Evolutionary conservation across 2,329 filamentous ascomycete species (phyloP), one percentile per base, ranked within the genome.

Genomic region (Sclerotinia minor): DNA sequence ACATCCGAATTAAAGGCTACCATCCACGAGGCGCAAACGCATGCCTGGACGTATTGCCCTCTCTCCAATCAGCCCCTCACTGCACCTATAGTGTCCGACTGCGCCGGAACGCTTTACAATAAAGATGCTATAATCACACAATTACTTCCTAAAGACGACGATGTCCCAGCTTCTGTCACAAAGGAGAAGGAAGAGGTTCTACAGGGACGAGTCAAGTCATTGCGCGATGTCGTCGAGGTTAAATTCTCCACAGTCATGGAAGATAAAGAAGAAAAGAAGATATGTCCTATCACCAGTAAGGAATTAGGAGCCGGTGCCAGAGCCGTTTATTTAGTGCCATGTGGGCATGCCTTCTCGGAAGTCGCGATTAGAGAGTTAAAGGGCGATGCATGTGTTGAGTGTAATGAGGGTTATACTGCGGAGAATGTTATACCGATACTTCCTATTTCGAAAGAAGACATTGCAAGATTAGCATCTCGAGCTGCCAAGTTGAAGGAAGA

Each of bases 341-440:
- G 95, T 75, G 96, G 95, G 0, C 96, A 99, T 81, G 94, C 92
- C 0, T 98, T 98, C 79, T 89, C 92, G 0, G 93, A 96, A 70
- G 87, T 88, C 65, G 92, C 93, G 9, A 89, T 98, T 72, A 91
- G 89, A 72, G 91, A 95, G 79, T 87, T 96, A n/a, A 83, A 83
- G 32, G 89, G 91, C 71, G 81, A 83, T 38, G 75, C 77, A 0
- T 90, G 87, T 68, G 85, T 87, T 0, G 85, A 94, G 80, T 99
- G 95, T 79, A 92, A 90, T 72, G 87, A 89, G 67, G 75, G 83
- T 0, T 97, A 95, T 75, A 85, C 86, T 29, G 79, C 84, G 32
- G 87, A 91, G 41, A 92, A 98, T 73, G 81, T 96, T 24, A 89
- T 99, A n/a, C 82, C 91, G 0, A 92, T 99, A 60, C 81, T 98